These are phyloP conservation scores for Tulasnella sp. DNA, from an alignment of 768 basidiomycete species.

Conservation along the genomic window DNA sequence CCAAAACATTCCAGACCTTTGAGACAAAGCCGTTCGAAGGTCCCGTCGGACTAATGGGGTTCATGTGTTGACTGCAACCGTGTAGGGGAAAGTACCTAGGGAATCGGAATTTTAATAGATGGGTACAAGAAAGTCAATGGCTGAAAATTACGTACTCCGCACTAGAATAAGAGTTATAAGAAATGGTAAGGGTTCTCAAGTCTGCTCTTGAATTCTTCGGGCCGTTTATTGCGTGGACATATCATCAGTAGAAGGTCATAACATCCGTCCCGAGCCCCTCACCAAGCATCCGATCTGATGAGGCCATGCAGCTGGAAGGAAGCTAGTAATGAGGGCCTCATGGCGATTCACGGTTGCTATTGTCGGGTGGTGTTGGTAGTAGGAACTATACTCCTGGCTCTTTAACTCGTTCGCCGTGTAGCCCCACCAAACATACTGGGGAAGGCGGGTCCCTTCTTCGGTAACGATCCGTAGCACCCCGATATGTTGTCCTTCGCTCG, in stretches of 20 bases:
- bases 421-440: not conserved
- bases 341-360: not conserved
- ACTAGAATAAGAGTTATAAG: not conserved
- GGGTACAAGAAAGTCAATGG: not conserved
- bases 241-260: not conserved
- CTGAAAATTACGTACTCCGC: not conserved
- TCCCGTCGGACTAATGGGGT: not conserved
- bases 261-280: not conserved
- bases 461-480: not conserved
- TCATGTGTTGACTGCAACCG: not conserved
- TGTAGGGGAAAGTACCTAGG: not conserved
- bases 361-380: not conserved
- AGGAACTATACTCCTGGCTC: not conserved
- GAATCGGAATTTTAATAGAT: not conserved
- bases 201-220: not conserved
- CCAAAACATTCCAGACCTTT: not conserved
- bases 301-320: not conserved
- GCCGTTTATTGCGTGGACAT: not conserved
- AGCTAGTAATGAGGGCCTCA: not conserved
- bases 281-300: not conserved
- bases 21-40: not conserved
- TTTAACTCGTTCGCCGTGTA: not conserved
- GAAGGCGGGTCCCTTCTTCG: not conserved
- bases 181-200: not conserved
- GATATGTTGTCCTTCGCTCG: not conserved